Conservation (phyloP, 805 yeast species). For the Candida chauliodis region DNA sequence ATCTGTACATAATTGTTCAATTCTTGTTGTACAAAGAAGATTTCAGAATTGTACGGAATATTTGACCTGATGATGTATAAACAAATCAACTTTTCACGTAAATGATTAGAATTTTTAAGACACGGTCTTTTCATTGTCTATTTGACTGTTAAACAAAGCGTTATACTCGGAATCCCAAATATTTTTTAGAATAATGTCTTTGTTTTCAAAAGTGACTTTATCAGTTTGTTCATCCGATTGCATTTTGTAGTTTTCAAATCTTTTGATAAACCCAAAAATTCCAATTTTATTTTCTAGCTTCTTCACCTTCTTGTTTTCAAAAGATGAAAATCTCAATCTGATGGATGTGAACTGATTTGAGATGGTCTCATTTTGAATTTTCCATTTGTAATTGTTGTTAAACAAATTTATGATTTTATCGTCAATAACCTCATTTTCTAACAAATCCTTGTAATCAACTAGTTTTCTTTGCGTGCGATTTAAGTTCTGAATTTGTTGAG, state of each 20-base stretch:
- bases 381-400: constrained; percentile 17
- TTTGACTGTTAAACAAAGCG: constrained; percentile 1
- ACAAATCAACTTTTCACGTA: too few relatives aligned
- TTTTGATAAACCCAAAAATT: constrained; percentile 24
- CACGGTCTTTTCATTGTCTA: too few relatives aligned
- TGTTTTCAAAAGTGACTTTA: constrained; percentile 9
- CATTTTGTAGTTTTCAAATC: constrained; percentile 8
- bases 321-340: constrained; percentile 27
- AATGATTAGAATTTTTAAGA: too few relatives aligned
- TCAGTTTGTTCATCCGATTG: background rate
- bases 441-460: constrained; percentile 31
- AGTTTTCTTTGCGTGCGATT: constrained; percentile 33
- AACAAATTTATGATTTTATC: constrained; percentile 1
- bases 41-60: too few relatives aligned
- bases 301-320: constrained; percentile 3
- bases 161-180: constrained; percentile 14
- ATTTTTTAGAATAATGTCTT: constrained; percentile 10
- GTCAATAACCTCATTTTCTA: constrained; percentile 12
- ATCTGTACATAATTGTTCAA: too few relatives aligned
- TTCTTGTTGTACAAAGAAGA: too few relatives aligned
- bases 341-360: constrained; percentile 35
- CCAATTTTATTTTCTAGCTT: constrained; percentile 14
- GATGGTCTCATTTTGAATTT: constrained; percentile 36
- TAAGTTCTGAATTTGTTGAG: constrained; percentile 6
- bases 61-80: too few relatives aligned